phyloP scores from a whole-genome alignment of 2,329 filamentous ascomycete genomes.

The Pseudopithomyces maydicus region DNA sequence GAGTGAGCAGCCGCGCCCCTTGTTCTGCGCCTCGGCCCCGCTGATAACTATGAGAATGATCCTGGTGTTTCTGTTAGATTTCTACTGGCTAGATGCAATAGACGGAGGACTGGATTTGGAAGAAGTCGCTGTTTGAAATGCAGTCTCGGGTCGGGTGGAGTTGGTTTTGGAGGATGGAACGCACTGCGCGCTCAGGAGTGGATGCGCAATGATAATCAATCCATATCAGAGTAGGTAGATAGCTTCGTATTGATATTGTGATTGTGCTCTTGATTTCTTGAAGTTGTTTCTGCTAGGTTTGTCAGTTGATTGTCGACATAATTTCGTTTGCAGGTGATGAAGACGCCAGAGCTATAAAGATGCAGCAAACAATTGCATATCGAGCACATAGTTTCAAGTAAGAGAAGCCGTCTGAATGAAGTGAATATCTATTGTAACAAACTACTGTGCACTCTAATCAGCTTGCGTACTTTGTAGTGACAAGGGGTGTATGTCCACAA shows the following conservation, averaged over 20 bases:
- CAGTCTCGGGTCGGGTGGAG: background rate
- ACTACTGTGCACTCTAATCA: background rate
- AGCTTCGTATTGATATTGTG: background rate
- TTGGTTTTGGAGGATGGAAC: background rate
- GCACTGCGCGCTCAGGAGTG: background rate
- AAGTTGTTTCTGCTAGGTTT: background rate
- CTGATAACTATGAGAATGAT: background rate
- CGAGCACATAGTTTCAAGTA: background rate
- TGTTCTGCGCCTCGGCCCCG: slow-evolving; percentile 5
- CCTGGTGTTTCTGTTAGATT: background rate
- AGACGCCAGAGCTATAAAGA: background rate
- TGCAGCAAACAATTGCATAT: background rate
- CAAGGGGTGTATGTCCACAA: background rate
- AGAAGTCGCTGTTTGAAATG: background rate
- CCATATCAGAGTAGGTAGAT: background rate
- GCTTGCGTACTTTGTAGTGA: background rate
- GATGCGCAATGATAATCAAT: background rate
- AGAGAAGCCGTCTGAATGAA: background rate
- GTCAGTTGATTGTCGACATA: background rate
- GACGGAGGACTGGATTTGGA: background rate
- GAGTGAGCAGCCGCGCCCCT: background rate
- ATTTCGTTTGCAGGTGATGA: background rate
- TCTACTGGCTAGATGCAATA: background rate
- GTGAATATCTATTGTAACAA: slow-evolving; percentile 1
- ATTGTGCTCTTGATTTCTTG: background rate